phyloP scores from a whole-genome alignment of 768 basidiomycete genomes.

The Sutorius australiensis region DNA sequence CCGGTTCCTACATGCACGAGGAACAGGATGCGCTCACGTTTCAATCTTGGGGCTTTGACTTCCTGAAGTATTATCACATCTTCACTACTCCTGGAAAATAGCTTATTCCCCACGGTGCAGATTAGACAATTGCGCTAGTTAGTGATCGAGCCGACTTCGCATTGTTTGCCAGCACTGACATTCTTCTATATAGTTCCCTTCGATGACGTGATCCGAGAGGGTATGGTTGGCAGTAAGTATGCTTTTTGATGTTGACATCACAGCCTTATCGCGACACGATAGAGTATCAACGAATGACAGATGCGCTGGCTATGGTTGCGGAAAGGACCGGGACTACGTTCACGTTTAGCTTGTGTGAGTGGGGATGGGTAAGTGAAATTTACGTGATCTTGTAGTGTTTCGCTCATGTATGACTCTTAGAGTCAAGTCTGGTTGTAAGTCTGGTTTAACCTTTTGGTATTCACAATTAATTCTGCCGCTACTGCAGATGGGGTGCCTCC shows the following conservation, averaged over 20 bases:
- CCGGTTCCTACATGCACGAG: constrained; percentile 61
- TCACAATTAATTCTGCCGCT: not conserved
- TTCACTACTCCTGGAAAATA: not conserved
- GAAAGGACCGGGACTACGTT: constrained; percentile 48
- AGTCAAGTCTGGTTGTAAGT: constrained; percentile 61
- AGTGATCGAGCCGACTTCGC: constrained; percentile 3
- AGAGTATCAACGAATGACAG: constrained; percentile 61
- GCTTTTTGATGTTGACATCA: not conserved
- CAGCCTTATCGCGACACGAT: not conserved
- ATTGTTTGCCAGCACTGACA: not conserved
- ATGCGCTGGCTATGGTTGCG: constrained; percentile 48
- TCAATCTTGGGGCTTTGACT: constrained; percentile 60
- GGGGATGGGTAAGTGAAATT: constrained; percentile 51
- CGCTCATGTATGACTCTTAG: constrained; percentile 26
- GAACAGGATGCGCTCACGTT: constrained; percentile 56
- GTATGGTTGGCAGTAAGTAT: constrained; percentile 48
- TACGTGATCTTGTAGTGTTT: not conserved
- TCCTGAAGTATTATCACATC: constrained; percentile 41
- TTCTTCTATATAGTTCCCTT: constrained; percentile 42
- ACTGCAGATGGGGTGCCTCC: constrained; percentile 34
- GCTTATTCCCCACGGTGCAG: constrained; percentile 27
- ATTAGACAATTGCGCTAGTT: constrained; percentile 60
- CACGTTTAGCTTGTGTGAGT: constrained; percentile 61
- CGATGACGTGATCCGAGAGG: constrained; percentile 50
- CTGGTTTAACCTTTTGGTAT: constrained; percentile 18